Percentiles rank a stretch among this genome's conserved stretches.
Conservation (phyloP, 202 grass and related monocot genomes). For the Digitaria exilis region DNA sequence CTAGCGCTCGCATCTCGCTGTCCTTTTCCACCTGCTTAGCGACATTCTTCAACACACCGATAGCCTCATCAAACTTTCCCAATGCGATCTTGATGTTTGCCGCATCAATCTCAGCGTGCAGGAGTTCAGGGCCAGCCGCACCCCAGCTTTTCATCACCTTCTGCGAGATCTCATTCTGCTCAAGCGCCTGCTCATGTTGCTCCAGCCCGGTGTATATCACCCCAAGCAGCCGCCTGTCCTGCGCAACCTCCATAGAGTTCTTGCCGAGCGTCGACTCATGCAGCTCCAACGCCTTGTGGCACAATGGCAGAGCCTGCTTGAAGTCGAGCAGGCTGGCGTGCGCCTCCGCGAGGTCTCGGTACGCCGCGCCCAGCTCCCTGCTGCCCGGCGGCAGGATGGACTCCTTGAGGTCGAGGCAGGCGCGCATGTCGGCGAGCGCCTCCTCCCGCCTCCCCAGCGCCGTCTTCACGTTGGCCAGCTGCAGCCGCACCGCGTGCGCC, state of each 20-base stretch:
- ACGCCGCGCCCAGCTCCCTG: constrained; percentile 67
- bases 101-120: constrained; percentile 71
- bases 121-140: constrained; percentile 48
- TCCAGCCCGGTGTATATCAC: constrained; percentile 94
- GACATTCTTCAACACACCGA: constrained; percentile 52
- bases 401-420: constrained; percentile 77
- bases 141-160: constrained; percentile 91
- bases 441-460: constrained; percentile 89
- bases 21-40: constrained; percentile 60
- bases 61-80: constrained; percentile 77
- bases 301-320: constrained; percentile 78
- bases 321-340: constrained; percentile 81
- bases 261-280: constrained; percentile 64
- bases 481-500: constrained; percentile 72
- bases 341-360: constrained; percentile 77
- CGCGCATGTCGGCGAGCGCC: constrained; percentile 72
- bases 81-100: constrained; percentile 87
- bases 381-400: constrained; percentile 72
- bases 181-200: constrained; percentile 73
- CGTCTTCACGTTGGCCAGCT: constrained; percentile 84
- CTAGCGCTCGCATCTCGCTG: constrained; percentile 61
- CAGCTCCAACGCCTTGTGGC: constrained; percentile 76
- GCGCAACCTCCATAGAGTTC: constrained; percentile 87
- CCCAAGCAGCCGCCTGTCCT: constrained; percentile 73
- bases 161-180: constrained; percentile 79